These are phyloP conservation scores for Schwanniomyces vanrijiae DNA, from an alignment of 805 yeast genomes.

Conservation along the genomic window DNA sequence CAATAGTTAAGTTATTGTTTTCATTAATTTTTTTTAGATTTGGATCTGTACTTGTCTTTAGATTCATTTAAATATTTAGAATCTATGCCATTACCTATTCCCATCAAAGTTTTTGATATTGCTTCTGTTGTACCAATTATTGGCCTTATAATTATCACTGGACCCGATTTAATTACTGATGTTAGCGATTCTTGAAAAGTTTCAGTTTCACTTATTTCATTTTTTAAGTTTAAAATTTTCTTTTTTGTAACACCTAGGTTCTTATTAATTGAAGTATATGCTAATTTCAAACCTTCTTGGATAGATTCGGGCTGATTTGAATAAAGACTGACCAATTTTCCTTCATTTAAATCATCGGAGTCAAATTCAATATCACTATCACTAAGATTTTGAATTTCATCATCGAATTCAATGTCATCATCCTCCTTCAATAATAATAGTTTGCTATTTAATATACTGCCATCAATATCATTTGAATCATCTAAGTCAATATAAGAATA, in stretches of 20 bases:
- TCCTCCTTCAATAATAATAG: constrained; percentile 24
- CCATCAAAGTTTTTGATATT: constrained; percentile 76
- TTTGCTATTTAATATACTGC: constrained; percentile 19
- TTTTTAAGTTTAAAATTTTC: constrained; percentile 58
- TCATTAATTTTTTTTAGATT: background rate
- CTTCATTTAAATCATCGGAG: constrained; percentile 22
- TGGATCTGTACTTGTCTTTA: constrained; percentile 61
- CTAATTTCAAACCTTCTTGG: constrained; percentile 72
- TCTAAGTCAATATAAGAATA: constrained; percentile 33
- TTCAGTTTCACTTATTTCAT: constrained; percentile 62
- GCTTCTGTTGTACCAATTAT: constrained; percentile 93
- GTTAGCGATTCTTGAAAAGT: constrained; percentile 65
- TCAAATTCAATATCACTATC: constrained; percentile 13
- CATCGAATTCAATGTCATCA: constrained; percentile 15
- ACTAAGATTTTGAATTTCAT: constrained; percentile 23
- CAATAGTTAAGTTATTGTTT: background rate
- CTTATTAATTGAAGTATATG: constrained; percentile 68
- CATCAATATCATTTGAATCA: constrained; percentile 25
- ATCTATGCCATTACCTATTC: constrained; percentile 78
- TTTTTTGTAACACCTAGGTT: constrained; percentile 66
- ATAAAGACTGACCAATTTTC: constrained; percentile 61
- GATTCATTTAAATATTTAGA: constrained; percentile 58
- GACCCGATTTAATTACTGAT: constrained; percentile 73
- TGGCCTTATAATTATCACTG: constrained; percentile 78
- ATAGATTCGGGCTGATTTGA: constrained; percentile 79